Conservation (phyloP, 495 filamentous ascomycete genomes). For the Podospora bellae-mahoneyi region DNA sequence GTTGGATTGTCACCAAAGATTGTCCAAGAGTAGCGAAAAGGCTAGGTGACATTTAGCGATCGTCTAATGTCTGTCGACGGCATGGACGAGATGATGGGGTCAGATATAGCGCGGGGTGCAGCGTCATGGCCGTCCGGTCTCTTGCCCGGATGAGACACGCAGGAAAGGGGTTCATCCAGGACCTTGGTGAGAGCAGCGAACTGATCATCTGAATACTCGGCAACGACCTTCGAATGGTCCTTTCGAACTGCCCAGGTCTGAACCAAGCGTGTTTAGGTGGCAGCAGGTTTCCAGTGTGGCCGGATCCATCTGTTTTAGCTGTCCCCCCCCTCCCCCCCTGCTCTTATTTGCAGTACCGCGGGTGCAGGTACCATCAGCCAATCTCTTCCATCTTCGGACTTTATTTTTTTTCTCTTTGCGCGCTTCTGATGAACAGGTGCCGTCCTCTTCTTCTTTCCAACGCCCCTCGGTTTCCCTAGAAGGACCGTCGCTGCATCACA, state of each 20-base stretch:
- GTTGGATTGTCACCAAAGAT: not conserved
- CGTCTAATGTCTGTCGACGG: not conserved
- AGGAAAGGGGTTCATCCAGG: not conserved
- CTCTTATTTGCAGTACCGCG: conserved; percentile 18
- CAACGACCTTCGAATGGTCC: not conserved
- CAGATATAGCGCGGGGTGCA: not conserved
- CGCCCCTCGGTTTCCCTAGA: conserved; percentile 11
- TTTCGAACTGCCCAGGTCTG: not conserved
- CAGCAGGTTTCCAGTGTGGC: conserved; percentile 12
- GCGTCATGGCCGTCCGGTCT: not conserved
- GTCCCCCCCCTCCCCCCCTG: conserved; percentile 11
- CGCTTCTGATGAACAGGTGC: conserved; percentile 15
- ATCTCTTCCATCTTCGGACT: conserved; percentile 18
- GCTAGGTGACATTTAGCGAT: not conserved
- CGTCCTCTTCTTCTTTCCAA: conserved; percentile 17
- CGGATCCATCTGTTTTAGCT: conserved; percentile 21
- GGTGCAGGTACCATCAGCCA: conserved; percentile 24
- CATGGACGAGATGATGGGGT: not conserved
- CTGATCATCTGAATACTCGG: not conserved
- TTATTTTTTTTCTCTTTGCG: conserved; percentile 15
- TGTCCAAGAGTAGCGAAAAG: not conserved
- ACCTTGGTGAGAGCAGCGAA: not conserved
- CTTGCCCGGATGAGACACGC: not conserved
- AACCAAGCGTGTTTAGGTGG: conserved; percentile 17
- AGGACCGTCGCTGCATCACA: conserved; percentile 2